These are phyloP conservation scores for Leccinum imitatum DNA, from an alignment of 768 basidiomycete species.

Conservation along the genomic window DNA sequence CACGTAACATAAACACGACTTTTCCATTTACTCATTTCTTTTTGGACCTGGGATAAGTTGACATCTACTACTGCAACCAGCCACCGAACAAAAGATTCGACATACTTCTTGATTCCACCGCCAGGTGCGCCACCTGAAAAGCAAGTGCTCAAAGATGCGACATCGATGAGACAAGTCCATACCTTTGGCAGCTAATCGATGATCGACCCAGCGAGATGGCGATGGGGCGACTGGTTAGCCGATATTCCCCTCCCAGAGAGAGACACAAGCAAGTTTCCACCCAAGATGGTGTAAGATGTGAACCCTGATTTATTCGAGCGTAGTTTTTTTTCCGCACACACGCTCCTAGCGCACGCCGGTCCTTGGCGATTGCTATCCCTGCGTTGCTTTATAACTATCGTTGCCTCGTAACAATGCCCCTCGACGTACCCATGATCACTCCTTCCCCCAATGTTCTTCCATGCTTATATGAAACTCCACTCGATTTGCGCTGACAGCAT, in stretches of 20 bases:
- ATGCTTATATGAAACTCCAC: constrained; percentile 21
- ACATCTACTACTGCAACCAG: constrained; percentile 6
- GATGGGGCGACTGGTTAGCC: not conserved
- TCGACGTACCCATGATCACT: not conserved
- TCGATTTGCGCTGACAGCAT: not conserved
- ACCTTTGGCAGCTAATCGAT: constrained; percentile 31
- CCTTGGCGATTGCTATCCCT: constrained; percentile 11
- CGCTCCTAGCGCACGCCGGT: constrained; percentile 12
- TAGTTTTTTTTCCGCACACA: constrained; percentile 14
- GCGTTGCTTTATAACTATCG: not conserved
- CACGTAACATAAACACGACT: not conserved
- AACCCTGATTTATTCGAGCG: constrained; percentile 43
- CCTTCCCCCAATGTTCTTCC: constrained; percentile 1
- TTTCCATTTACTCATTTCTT: constrained; percentile 52
- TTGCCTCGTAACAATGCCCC: not conserved
- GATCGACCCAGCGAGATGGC: not conserved
- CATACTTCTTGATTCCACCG: constrained; percentile 86
- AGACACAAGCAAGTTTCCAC: constrained; percentile 44
- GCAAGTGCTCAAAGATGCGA: constrained; percentile 3
- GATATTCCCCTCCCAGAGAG: not conserved
- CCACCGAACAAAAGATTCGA: constrained; percentile 14
- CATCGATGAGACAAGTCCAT: constrained; percentile 2
- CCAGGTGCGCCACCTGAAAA: constrained; percentile 62
- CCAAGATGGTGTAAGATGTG: constrained; percentile 50
- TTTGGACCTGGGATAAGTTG: constrained; percentile 49